A percentile compares a stretch with the other conserved stretches of the same genome.
These are phyloP conservation scores for Auricularia sp. DNA, from an alignment of 768 basidiomycete genomes.

Conservation along the genomic window DNA sequence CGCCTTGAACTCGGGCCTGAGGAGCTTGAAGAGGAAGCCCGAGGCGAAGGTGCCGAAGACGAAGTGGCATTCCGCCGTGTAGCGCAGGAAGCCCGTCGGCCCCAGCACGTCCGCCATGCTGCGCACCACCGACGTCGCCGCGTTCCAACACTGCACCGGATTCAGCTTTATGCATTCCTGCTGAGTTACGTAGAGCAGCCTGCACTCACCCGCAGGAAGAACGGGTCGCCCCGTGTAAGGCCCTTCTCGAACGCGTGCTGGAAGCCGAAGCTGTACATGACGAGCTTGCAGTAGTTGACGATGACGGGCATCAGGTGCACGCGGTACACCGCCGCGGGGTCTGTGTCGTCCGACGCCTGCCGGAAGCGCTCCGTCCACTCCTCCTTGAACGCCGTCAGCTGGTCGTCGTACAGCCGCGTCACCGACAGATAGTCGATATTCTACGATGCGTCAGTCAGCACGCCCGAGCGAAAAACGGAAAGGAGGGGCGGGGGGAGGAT, in stretches of 20 bases:
- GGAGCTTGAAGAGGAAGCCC: slow-evolving; percentile 50
- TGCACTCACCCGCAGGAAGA: slow-evolving; percentile 23
- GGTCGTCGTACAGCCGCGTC: slow-evolving; percentile 48
- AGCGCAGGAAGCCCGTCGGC: slow-evolving; percentile 44
- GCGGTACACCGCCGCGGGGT: background rate
- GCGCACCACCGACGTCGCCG: slow-evolving; percentile 47
- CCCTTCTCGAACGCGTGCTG: slow-evolving; percentile 34
- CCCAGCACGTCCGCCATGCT: slow-evolving; percentile 41
- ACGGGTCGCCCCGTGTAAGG: slow-evolving; percentile 30
- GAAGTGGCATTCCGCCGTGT: slow-evolving; percentile 36
- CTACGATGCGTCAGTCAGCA: slow-evolving; percentile 22
- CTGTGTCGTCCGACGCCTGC: slow-evolving; percentile 47
- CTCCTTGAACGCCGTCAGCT: slow-evolving; percentile 47
- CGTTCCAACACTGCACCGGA: slow-evolving; percentile 32
- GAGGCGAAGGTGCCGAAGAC: slow-evolving; percentile 42
- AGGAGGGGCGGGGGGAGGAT: too few relatives aligned
- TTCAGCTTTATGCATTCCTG: background rate
- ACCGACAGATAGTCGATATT: slow-evolving; percentile 57
- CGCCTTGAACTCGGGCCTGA: slow-evolving; percentile 38
- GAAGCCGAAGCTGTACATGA: slow-evolving; percentile 46
- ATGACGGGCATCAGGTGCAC: slow-evolving; percentile 17
- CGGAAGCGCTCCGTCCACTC: slow-evolving; percentile 56
- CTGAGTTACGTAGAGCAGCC: background rate
- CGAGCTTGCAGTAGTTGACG: slow-evolving; percentile 43
- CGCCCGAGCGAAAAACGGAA: background rate